These are phyloP conservation scores for Elymus sibiricus DNA, from an alignment of 176 grass and related monocot species.

Conservation along the genomic window DNA sequence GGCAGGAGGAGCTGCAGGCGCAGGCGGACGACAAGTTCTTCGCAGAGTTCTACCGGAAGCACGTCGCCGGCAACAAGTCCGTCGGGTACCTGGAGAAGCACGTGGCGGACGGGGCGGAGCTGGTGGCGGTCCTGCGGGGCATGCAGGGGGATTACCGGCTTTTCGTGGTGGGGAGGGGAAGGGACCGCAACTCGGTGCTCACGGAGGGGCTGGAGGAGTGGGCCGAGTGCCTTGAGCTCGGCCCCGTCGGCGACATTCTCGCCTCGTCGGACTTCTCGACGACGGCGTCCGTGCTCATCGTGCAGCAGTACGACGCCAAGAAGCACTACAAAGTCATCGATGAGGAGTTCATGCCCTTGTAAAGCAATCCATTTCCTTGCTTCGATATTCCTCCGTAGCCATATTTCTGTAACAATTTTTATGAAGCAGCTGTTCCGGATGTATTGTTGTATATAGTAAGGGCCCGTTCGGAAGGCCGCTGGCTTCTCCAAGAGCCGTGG, in stretches of 20 bases:
- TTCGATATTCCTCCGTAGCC: background rate
- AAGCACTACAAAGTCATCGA: conserved; percentile 83
- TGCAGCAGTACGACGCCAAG: conserved; percentile 78
- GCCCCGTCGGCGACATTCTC: conserved; percentile 64
- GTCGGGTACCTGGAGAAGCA: conserved; percentile 79
- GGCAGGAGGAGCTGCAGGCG: conserved; percentile 53
- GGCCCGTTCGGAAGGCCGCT: too few relatives aligned
- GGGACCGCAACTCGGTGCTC: conserved; percentile 49
- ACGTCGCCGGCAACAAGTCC: conserved; percentile 31
- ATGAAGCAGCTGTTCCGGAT: background rate
- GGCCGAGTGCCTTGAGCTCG: conserved; percentile 71
- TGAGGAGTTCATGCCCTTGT: conserved; percentile 75
- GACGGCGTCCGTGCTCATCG: conserved; percentile 60
- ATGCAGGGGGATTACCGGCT: conserved; percentile 60
- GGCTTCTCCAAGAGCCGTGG: too few relatives aligned
- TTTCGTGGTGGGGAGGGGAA: conserved; percentile 52
- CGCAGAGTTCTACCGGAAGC: conserved; percentile 62
- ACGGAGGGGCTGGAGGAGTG: conserved; percentile 70
- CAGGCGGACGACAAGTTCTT: conserved; percentile 76
- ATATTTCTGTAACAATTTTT: background rate
- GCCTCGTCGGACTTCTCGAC: conserved; percentile 63
- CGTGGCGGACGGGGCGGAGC: conserved; percentile 57
- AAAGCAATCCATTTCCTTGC: background rate
- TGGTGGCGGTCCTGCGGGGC: conserved; percentile 43
- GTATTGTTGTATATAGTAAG: background rate